phyloP scores from a whole-genome alignment of 2,329 filamentous ascomycete genomes.

The Capronia epimyces region DNA sequence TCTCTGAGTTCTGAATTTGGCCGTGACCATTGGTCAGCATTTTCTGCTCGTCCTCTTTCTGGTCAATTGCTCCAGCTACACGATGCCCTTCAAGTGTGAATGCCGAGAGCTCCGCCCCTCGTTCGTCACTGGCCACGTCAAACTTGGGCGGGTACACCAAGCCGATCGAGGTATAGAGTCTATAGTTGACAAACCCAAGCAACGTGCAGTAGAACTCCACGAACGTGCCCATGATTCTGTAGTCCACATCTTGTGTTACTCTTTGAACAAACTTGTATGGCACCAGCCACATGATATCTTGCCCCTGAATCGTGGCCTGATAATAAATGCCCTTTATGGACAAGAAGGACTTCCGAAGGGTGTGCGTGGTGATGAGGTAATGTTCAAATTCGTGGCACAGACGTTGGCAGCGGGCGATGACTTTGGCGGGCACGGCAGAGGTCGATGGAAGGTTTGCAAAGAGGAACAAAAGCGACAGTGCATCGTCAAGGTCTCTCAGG shows the following conservation, averaged over 20 bases:
- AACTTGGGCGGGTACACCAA: conserved; percentile 96
- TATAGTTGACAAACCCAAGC: conserved; percentile 91
- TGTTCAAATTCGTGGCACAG: conserved; percentile 95
- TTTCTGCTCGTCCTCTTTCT: conserved; percentile 46
- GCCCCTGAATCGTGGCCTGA: conserved; percentile 92
- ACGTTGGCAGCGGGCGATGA: conserved; percentile 89
- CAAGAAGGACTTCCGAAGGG: conserved; percentile 89
- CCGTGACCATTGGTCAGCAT: conserved; percentile 49
- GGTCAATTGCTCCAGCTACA: conserved; percentile 44
- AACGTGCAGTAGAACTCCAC: conserved; percentile 98
- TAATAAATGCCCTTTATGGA: conserved; percentile 99
- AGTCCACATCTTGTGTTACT: conserved; percentile 90
- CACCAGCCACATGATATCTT: conserved; percentile 94
- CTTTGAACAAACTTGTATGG: conserved; percentile 97
- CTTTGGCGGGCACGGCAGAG: conserved; percentile 83
- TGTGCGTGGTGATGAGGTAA: conserved; percentile 88
- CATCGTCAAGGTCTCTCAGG: conserved; percentile 90
- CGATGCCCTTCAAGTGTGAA: conserved; percentile 81
- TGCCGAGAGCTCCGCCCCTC: conserved; percentile 81
- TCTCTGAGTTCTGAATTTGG: conserved; percentile 56
- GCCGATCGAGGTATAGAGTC: conserved; percentile 83
- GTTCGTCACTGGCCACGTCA: conserved; percentile 77
- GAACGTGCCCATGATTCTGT: conserved; percentile 98
- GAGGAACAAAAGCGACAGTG: conserved; percentile 91
- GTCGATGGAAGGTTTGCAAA: conserved; percentile 95